Conservation (phyloP, 306 rosid genomes). For the Sicyos edulis region DNA sequence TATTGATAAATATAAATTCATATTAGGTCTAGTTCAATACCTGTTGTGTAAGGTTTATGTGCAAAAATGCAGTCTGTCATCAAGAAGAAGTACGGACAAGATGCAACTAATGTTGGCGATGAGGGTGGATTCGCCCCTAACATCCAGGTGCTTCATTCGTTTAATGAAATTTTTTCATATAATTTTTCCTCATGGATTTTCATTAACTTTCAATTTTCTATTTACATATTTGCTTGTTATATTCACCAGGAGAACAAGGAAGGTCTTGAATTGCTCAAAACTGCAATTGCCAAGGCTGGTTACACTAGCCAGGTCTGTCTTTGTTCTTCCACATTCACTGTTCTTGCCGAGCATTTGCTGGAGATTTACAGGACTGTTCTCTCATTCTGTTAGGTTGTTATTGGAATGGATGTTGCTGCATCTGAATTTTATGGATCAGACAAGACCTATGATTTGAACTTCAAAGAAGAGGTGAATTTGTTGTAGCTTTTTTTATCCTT, state of each 20-base stretch:
- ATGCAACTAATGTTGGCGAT: slow-evolving; percentile 94
- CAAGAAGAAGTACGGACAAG: slow-evolving; percentile 97
- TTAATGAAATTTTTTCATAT: not conserved
- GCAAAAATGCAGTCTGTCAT: slow-evolving; percentile 61
- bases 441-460: slow-evolving; percentile 80
- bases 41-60: not conserved
- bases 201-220: not conserved
- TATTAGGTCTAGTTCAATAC: not conserved
- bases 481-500: too few species aligned
- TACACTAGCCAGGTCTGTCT: slow-evolving; percentile 78
- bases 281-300: slow-evolving; percentile 95
- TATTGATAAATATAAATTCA: not conserved
- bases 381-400: slow-evolving; percentile 67
- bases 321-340: not conserved
- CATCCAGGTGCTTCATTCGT: slow-evolving; percentile 51
- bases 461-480: slow-evolving; percentile 76
- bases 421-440: slow-evolving; percentile 81
- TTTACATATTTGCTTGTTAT: slow-evolving; percentile 18
- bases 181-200: not conserved
- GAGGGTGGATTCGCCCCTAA: slow-evolving; percentile 99
- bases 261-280: slow-evolving; percentile 91
- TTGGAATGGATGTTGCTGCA: slow-evolving; percentile 99
- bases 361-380: not conserved
- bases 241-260: slow-evolving; percentile 72
- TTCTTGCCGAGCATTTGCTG: not conserved